Base-by-base conservation (phyloP, 306 rosid genomes). In the Pterocarpus santalinus region DNA sequence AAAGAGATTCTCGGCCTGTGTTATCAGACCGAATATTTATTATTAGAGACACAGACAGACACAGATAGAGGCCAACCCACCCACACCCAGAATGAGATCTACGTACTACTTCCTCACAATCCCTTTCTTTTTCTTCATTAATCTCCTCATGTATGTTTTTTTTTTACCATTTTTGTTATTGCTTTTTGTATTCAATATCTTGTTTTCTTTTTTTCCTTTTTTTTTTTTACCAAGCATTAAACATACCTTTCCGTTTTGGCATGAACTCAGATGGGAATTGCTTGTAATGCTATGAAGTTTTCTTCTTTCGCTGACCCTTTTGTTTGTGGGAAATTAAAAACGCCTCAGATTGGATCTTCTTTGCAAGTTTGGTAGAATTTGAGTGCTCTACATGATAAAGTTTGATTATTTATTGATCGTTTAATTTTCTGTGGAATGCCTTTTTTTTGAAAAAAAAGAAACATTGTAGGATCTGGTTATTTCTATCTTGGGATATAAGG, bases 21-120 rank as follows among this genome's bases (percentile, higher is more conserved):
- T 22, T 22, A 22, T 22, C 28, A 22, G 28, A 62, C 15, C 41
- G 66, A 82, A 76, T 76, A 64, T 63, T 76, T 76, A 67, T 22
- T 65, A 58, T 38, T 28, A 65, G 71, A 65, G 32, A 65, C 3
- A 53, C 49, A 72, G n/a, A 46, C 2, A 66, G 46, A 60, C n/a
- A 36, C 4, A 39, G 7, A 53, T 57, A 57, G 66, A 56, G 22
- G 14, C 73, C 53, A 8, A 22, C 4, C 8, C 36, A 77, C 33
- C 16, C 43, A 39, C 22, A 38, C 47, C 60, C 61, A 66, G 38
- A 79, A 84, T 86, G 89, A 78, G 90, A 85, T 88, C 90, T 62
- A 72, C 66, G 52, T 28, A 15, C 64, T 22, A 11, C 65, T 74
- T 80, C 47, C 30, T 32, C 72, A 14, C 67, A 69, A 66, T n/a